A percentile compares a stretch with the other conserved stretches of the same genome.
phyloP scores from a whole-genome alignment of 1,284 basidiomycete species.

The Calocybe gambosa region DNA sequence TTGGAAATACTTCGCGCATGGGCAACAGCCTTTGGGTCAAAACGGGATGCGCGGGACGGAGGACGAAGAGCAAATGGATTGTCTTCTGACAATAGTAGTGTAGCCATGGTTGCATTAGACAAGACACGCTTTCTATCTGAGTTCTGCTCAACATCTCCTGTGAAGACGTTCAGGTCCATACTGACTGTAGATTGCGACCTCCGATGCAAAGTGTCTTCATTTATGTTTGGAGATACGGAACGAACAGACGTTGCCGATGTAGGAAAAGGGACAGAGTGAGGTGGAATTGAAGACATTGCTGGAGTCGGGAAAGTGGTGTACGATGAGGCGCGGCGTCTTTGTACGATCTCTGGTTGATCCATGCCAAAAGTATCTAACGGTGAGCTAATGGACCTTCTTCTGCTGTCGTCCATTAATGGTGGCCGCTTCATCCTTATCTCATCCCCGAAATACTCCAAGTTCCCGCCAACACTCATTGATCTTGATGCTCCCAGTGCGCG shows the following conservation, averaged over 20 bases:
- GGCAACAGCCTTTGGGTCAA: constrained; percentile 59
- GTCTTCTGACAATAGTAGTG: constrained; percentile 35
- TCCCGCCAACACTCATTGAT: constrained; percentile 57
- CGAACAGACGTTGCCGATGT: constrained; percentile 44
- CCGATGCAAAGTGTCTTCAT: constrained; percentile 25
- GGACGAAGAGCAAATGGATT: constrained; percentile 58
- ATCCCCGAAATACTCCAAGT: constrained; percentile 41
- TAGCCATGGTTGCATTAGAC: constrained; percentile 35
- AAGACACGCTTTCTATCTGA: constrained; percentile 24
- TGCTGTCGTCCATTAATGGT: constrained; percentile 20
- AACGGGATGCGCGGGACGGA: constrained; percentile 58
- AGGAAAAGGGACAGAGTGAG: constrained; percentile 60
- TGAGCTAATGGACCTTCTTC: constrained; percentile 48
- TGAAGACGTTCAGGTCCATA: constrained; percentile 37
- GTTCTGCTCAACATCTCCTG: constrained; percentile 24
- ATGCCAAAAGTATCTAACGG: constrained; percentile 48
- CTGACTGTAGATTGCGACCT: constrained; percentile 45
- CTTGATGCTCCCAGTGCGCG: constrained; percentile 38
- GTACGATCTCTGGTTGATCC: constrained; percentile 33
- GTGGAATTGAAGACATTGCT: constrained; percentile 27
- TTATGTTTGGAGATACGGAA: constrained; percentile 39
- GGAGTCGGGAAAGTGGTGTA: constrained; percentile 42
- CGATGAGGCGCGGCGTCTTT: constrained; percentile 40
- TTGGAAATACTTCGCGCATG: constrained; percentile 61
- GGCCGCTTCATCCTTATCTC: constrained; percentile 24